A percentile compares a stretch with the other conserved stretches of the same genome.
Evolutionary conservation across 495 filamentous ascomycete species (phyloP).

Genomic region (Penicillium steckii): DNA sequence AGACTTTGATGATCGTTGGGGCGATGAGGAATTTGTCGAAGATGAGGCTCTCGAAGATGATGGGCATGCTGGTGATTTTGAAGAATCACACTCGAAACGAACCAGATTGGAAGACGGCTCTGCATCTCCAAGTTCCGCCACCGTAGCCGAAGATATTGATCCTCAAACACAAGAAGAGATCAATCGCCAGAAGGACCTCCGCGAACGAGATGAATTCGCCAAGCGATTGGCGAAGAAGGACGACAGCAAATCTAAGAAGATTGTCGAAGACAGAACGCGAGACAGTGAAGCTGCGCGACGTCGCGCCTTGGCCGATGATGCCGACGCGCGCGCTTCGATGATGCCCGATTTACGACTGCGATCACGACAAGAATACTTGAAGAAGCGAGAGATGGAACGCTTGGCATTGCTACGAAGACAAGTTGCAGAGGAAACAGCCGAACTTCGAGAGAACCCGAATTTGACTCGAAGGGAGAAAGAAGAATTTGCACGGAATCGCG

Average conservation of each 20-base stretch:
- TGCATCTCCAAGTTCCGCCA: slow-evolving; percentile 42
- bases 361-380: slow-evolving; percentile 88
- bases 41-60: slow-evolving; percentile 18
- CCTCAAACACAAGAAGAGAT: slow-evolving; percentile 56
- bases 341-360: slow-evolving; percentile 77
- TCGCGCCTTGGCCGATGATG: slow-evolving; percentile 63
- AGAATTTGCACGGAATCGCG: slow-evolving; percentile 87
- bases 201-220: slow-evolving; percentile 73
- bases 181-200: slow-evolving; percentile 60
- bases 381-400: slow-evolving; percentile 85
- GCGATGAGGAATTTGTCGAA: slow-evolving; percentile 65
- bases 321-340: slow-evolving; percentile 57
- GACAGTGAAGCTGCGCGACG: slow-evolving; percentile 58
- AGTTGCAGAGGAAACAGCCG: slow-evolving; percentile 85
- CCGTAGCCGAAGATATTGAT: slow-evolving; percentile 53
- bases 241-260: slow-evolving; percentile 67
- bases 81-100: slow-evolving; percentile 57
- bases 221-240: slow-evolving; percentile 71
- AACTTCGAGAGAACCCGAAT: slow-evolving; percentile 72
- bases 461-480: slow-evolving; percentile 79
- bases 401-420: slow-evolving; percentile 83
- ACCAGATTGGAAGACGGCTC: slow-evolving; percentile 55
- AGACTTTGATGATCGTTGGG: slow-evolving; percentile 76
- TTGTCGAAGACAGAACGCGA: slow-evolving; percentile 65
- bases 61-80: slow-evolving; percentile 20